Conservation (phyloP, 352 stramenopile species). For the Phytopythium kandeliae region DNA sequence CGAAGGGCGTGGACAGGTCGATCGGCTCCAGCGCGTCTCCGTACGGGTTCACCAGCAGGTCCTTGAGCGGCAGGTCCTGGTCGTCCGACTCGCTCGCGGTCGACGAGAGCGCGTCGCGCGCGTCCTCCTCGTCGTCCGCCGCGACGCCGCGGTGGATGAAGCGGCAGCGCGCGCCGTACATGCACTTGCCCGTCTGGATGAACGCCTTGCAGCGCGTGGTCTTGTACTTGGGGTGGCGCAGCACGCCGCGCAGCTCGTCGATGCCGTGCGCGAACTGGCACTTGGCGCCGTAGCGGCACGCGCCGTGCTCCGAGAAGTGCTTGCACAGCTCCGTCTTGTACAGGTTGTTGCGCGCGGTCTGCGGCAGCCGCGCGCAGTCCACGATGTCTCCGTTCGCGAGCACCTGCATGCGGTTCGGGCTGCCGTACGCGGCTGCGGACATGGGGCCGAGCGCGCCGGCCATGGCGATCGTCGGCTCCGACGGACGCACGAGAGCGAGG, state of each 20-base stretch:
- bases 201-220: conserved; percentile 89
- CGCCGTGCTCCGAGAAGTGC: conserved; percentile 83
- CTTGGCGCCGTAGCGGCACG: conserved; percentile 83
- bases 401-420: conserved; percentile 60
- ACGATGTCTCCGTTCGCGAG: conserved; percentile 85
- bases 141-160: conserved; percentile 72
- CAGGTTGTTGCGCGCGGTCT: conserved; percentile 79
- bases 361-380: conserved; percentile 69
- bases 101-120: conserved; percentile 43
- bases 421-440: conserved; percentile 38
- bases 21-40: conserved; percentile 48
- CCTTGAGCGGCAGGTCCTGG: conserved; percentile 35
- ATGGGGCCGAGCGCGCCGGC: conserved; percentile 21
- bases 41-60: conserved; percentile 69
- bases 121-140: conserved; percentile 39
- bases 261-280: conserved; percentile 89
- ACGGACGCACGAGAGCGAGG: too few species aligned
- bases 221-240: conserved; percentile 91
- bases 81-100: conserved; percentile 69
- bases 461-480: conserved; percentile 6
- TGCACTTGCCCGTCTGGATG: conserved; percentile 76
- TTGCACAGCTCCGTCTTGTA: conserved; percentile 93
- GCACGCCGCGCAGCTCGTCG: conserved; percentile 77
- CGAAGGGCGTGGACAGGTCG: conserved; percentile 56
- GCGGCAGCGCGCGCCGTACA: conserved; percentile 84